These are phyloP conservation scores for Colletotrichum simmondsii DNA, from an alignment of 2,329 filamentous ascomycete species.

Conservation along the genomic window DNA sequence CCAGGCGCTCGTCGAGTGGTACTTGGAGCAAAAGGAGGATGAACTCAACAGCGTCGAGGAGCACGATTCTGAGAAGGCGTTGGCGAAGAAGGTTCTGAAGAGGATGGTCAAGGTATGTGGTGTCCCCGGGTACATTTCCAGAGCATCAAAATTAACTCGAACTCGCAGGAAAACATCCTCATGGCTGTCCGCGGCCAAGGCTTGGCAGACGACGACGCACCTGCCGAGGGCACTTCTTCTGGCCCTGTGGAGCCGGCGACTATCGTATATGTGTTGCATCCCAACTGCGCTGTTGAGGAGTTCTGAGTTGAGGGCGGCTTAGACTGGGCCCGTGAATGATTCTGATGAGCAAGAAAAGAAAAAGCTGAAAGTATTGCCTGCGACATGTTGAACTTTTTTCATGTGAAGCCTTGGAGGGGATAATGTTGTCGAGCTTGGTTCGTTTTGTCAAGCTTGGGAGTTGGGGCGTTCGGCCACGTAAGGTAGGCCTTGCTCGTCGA, in stretches of 20 bases:
- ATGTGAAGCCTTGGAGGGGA: conserved; percentile 2
- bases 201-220: conserved; percentile 56
- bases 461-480: conserved; percentile 20
- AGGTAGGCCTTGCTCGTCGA: background rate
- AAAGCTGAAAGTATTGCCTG: conserved; percentile 17
- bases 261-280: conserved; percentile 89
- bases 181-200: conserved; percentile 79
- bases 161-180: conserved; percentile 80
- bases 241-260: conserved; percentile 49
- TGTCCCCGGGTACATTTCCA: conserved; percentile 43
- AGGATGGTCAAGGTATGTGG: conserved; percentile 84
- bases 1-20: conserved; percentile 86
- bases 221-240: conserved; percentile 56
- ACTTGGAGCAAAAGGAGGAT: conserved; percentile 89
- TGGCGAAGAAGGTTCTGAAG: conserved; percentile 89
- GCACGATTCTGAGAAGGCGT: conserved; percentile 78
- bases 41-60: conserved; percentile 67
- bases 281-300: conserved; percentile 88
- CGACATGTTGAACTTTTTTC: conserved; percentile 11
- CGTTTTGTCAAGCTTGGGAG: conserved; percentile 8
- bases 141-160: conserved; percentile 58
- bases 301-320: conserved; percentile 42
- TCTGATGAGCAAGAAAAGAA: conserved; percentile 8
- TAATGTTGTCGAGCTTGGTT: background rate
- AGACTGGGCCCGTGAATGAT: background rate